Evolutionary conservation across 257 asterid species (phyloP), one percentile per base, ranked within the genome.

Genomic region (Solanum corneliomulleri): DNA sequence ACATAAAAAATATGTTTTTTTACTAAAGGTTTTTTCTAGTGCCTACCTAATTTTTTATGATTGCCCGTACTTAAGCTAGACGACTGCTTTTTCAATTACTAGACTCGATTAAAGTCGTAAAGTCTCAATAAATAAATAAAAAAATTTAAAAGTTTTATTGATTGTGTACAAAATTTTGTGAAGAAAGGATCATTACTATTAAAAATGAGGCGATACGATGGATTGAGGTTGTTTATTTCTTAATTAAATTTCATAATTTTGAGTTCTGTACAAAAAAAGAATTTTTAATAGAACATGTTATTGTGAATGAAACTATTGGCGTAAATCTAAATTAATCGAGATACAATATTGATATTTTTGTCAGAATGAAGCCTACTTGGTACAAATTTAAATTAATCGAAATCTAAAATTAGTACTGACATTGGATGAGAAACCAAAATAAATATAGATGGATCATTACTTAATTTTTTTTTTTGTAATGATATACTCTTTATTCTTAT

Each of bases 351-450:
- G 1, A 0, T 56, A 56, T 20, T 56, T 56, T 27, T 27, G 27
- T 27, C 27, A 2, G 0, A 62, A 23, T 23, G 4, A 23, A 23
- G 3, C 6, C 7, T 62, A 62, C 1, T 2, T 62, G 15, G 1
- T 4, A 3, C 31, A 2, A 62, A 11, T 62, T 10, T 6, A 0
- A 62, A 23, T 23, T 62, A 62, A n/a, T 10, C 1, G 0, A 23
- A 23, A 4, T 62, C 1, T 0, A 4, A 0, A 21, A 11, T 2
- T 4, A 1, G 0, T 21, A 9, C 2, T 10, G 0, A 60, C 2
- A 60, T 3, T 1, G 21, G 14, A 49, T 9, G 6, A 3, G 1
- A 60, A 62, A 62, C 13, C 14, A 0, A 62, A 62, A 10, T 11
- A 23, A 62, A 62, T 4, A 21, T 4, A 60, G 69, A 62, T 23